Conservation (phyloP, 2,329 filamentous ascomycete species). For the Juglanconis sp. region DNA sequence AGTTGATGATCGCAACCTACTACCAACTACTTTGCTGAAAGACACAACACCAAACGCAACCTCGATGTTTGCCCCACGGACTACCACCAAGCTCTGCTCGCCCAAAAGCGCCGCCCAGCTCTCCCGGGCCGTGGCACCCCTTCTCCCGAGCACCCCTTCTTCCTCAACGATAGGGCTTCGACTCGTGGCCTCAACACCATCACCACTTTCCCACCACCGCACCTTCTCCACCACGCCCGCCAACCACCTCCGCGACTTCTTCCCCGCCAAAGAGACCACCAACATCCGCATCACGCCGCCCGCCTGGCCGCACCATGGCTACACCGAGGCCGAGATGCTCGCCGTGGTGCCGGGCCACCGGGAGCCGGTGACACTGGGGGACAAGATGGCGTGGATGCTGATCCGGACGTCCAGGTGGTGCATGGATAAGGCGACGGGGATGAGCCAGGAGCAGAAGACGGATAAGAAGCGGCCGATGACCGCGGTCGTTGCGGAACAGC, state of each 20-base stretch:
- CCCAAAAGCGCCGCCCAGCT: constrained; percentile 26
- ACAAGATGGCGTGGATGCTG: constrained; percentile 73
- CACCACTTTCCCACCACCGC: constrained; percentile 26
- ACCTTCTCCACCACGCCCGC: constrained; percentile 49
- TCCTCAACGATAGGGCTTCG: constrained; percentile 24
- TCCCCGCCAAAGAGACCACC: constrained; percentile 58
- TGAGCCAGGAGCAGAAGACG: constrained; percentile 67
- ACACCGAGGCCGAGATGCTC: constrained; percentile 76
- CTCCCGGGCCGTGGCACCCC: constrained; percentile 20
- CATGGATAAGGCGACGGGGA: constrained; percentile 77
- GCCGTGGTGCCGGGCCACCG: constrained; percentile 74
- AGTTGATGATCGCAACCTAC: too few species aligned
- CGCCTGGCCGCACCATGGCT: constrained; percentile 71
- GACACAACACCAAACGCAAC: not conserved
- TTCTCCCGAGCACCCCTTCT: constrained; percentile 15
- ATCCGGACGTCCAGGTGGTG: constrained; percentile 74
- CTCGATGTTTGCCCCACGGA: constrained; percentile 27
- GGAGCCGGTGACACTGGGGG: constrained; percentile 66
- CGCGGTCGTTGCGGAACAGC: constrained; percentile 48
- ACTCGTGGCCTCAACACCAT: constrained; percentile 23
- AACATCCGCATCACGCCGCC: constrained; percentile 61
- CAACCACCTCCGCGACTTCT: constrained; percentile 54
- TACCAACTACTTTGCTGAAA: not conserved
- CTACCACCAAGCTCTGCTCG: constrained; percentile 26
- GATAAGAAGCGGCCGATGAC: constrained; percentile 56